Evolutionary conservation across 495 filamentous ascomycete genomes (phyloP), one percentile per base, ranked within the genome.

Genomic region (Penicillium antarcticum): DNA sequence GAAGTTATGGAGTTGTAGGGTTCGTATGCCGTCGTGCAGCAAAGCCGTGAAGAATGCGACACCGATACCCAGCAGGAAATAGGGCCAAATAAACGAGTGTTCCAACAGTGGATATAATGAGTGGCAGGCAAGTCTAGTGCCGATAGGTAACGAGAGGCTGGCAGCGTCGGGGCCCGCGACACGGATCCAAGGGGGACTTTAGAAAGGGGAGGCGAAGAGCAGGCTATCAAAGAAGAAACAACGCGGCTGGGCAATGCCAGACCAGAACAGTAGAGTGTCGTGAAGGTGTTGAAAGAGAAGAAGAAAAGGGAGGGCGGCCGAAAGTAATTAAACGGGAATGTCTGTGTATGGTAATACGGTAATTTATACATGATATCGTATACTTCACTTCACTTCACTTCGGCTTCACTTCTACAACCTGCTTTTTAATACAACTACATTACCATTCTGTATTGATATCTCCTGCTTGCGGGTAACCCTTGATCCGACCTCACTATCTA

Each of bases 161-260:
- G 66, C 49, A 61, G 65, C 63, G 66, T 68, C 66, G 66, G 57
- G 63, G 60, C 63, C 66, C 42, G 66, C 66, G 66, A 69, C 66
- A 67, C 66, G 54, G 61, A 60, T 29, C 47, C 42, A 57, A 59
- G 39, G 32, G 59, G 51, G 26, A 39, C 34, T 35, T 21, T 19
- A 32, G 45, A 18, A 40, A 51, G 10, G 45, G 40, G n/a, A n/a
- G 31, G 36, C 49, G 43, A 19, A 39, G 57, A 34, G 38, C 47
- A 37, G 21, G 35, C 24, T 10, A 33, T 35, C 8, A 40, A 48
- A 37, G 21, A 38, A 52, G 41, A 55, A 36, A 44, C 49, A 60
- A 56, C 56, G 56, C 62, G 62, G 62, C 62, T 62, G 62, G 60
- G 60, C 62, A 39, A 52, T 39, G 53, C 62, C 62, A 62, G 59